Evolutionary conservation across 129 eudicot genomes (phyloP), one percentile per base, ranked within the genome.

Genomic region (Erigeron canadensis): DNA sequence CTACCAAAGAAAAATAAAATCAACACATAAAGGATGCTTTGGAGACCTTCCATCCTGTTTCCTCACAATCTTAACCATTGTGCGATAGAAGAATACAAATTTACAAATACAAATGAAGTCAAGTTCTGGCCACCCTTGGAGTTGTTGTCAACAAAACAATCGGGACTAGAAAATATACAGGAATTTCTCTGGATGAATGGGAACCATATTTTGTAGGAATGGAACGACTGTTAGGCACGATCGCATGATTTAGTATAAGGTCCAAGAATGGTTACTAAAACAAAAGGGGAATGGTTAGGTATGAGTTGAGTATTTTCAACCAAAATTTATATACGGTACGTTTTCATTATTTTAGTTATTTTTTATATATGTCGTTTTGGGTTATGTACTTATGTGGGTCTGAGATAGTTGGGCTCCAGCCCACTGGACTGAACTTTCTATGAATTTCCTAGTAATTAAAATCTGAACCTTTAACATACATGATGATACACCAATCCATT

Each of bases 31-130:
- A 28, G 50, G 11, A 16, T 39, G 48, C 69, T 64, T 40, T 63
- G 28, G n/a, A 16, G 53, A 17, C 53, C 51, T 64, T 63, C 69
- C 47, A 39, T 63, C 23, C 15, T 39, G 48, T 34, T 63, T 64
- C 69, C 69, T 64, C 4, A 9, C 17, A 5, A 15, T 39, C 23
- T n/a, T 39, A 48, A 38, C 40, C 28, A 42, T 40, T 8, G 2
- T 11, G 17, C 8, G 10, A 63, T 38, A 39, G n/a, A 64, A 16
- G 50, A 39, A 64, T 39, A 17, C 34, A 64, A 16, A 17, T 64
- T 64, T 4, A 6, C 42, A 42, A 64, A 64, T 17, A 40, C 47
- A 64, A 7, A 8, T 64, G 8, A 18, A 64, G 50, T 64, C 37
- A 17, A 40, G 42, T 42, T 41, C 18, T 64, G 38, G 41, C 69